A percentile compares a stretch with the other conserved stretches of the same genome.
Conservation (phyloP, 108 stramenopile genomes). For the Fragilaria radians region DNA sequence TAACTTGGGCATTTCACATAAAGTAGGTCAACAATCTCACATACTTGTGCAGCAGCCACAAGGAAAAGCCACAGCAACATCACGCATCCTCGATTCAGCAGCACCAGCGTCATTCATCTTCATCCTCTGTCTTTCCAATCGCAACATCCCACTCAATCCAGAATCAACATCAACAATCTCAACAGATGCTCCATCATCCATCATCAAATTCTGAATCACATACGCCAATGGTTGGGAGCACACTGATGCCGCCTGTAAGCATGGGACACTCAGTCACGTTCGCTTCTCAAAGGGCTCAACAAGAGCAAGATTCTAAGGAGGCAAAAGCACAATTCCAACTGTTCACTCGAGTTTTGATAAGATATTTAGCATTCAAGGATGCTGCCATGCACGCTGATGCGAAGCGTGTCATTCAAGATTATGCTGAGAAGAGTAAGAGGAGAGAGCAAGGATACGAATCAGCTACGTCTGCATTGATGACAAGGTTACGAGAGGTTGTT, state of each 20-base stretch:
- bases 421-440: slow-evolving; percentile 71
- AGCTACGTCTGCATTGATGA: slow-evolving; percentile 54
- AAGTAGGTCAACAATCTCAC: neutral
- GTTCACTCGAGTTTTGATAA: slow-evolving; percentile 81
- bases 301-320: slow-evolving; percentile 29
- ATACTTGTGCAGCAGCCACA: slow-evolving; percentile 3
- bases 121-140: neutral
- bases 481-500: slow-evolving; percentile 44
- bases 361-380: slow-evolving; percentile 75
- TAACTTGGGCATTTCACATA: neutral
- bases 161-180: neutral
- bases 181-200: neutral
- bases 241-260: neutral
- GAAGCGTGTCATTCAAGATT: slow-evolving; percentile 68
- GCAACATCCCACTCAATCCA: neutral
- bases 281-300: neutral
- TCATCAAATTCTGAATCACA: slow-evolving; percentile 6
- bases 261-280: neutral
- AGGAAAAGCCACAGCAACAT: slow-evolving; percentile 1
- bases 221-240: neutral
- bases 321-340: slow-evolving; percentile 78
- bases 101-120: neutral
- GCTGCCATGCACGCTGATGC: slow-evolving; percentile 49
- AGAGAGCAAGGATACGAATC: slow-evolving; percentile 53
- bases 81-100: neutral